phyloP scores from a whole-genome alignment of 179 eudicot genomes.

The Silene noctiflora region DNA sequence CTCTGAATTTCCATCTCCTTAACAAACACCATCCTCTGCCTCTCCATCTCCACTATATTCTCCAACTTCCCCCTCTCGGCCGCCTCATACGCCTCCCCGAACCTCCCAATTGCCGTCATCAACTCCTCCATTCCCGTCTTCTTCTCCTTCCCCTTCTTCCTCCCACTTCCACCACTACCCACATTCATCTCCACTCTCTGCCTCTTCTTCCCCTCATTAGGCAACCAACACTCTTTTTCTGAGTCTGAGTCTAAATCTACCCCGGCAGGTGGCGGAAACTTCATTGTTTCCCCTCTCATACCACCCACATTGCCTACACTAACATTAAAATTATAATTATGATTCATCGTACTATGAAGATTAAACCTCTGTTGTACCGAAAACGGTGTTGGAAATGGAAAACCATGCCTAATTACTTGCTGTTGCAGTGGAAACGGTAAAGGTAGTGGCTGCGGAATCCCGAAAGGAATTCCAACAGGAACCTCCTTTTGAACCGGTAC shows the following conservation, averaged over 20 bases:
- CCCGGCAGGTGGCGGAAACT: too few relatives aligned
- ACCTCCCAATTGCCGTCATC: slow-evolving; percentile 57
- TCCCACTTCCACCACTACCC: too few relatives aligned
- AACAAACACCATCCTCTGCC: slow-evolving; percentile 77
- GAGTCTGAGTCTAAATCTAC: too few relatives aligned
- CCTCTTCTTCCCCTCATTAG: slow-evolving; percentile 33
- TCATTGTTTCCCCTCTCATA: not conserved
- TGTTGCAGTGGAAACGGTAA: not conserved
- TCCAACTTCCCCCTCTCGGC: slow-evolving; percentile 66
- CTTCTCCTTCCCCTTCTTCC: slow-evolving; percentile 3
- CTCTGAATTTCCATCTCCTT: slow-evolving; percentile 78
- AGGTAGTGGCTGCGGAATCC: slow-evolving; percentile 28
- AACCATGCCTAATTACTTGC: too few relatives aligned
- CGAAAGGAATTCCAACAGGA: slow-evolving; percentile 47
- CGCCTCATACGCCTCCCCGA: slow-evolving; percentile 70
- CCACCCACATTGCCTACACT: not conserved
- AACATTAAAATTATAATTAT: not conserved
- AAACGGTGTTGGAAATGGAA: not conserved
- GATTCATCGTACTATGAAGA: not conserved
- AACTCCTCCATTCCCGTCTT: slow-evolving; percentile 58
- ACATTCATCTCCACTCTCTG: too few relatives aligned
- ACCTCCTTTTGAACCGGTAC: slow-evolving; percentile 12
- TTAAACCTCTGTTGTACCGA: slow-evolving; percentile 13
- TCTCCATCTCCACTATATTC: slow-evolving; percentile 81
- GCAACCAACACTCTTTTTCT: too few relatives aligned